Evolutionary conservation across 108 stramenopile species (phyloP).

Genomic region (Discostella stelligeroides): DNA sequence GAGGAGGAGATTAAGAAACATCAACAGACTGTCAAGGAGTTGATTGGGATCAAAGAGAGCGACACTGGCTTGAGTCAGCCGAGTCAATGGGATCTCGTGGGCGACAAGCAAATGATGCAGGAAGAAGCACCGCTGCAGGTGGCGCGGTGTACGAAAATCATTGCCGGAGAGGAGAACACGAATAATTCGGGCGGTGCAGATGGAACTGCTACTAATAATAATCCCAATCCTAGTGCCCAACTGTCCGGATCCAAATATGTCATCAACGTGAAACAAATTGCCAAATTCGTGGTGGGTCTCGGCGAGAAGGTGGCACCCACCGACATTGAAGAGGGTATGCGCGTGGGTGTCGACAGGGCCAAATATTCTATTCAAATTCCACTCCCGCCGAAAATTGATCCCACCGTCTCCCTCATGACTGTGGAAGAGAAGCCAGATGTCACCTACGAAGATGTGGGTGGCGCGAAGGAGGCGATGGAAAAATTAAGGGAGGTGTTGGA

Average conservation of each 20-base stretch:
- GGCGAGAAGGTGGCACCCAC: constrained; percentile 98
- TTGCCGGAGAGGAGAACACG: constrained; percentile 58
- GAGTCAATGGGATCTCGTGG: constrained; percentile 98
- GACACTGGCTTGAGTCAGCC: constrained; percentile 98
- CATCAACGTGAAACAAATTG: constrained; percentile 99
- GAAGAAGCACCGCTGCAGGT: constrained; percentile 98
- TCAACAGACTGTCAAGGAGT: constrained; percentile 95
- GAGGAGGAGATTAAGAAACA: constrained; percentile 97
- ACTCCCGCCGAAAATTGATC: constrained; percentile 99
- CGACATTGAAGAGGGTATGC: constrained; percentile 99
- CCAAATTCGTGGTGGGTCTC: constrained; percentile 98
- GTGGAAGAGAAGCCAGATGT: constrained; percentile 99
- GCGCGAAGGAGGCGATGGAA: constrained; percentile 97
- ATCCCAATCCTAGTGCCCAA: constrained; percentile 23
- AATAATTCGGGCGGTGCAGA: background rate
- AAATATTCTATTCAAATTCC: constrained; percentile 99
- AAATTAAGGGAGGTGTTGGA: constrained; percentile 97
- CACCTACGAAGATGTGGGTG: constrained; percentile 99
- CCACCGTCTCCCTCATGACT: constrained; percentile 98
- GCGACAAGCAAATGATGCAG: constrained; percentile 99
- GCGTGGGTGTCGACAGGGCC: constrained; percentile 96
- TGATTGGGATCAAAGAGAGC: constrained; percentile 98
- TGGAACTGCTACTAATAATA: no score
- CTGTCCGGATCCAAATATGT: constrained; percentile 91
- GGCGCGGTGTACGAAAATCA: constrained; percentile 98